Conservation (phyloP, 164 flowering plant species). For the Vitis riparia region DNA sequence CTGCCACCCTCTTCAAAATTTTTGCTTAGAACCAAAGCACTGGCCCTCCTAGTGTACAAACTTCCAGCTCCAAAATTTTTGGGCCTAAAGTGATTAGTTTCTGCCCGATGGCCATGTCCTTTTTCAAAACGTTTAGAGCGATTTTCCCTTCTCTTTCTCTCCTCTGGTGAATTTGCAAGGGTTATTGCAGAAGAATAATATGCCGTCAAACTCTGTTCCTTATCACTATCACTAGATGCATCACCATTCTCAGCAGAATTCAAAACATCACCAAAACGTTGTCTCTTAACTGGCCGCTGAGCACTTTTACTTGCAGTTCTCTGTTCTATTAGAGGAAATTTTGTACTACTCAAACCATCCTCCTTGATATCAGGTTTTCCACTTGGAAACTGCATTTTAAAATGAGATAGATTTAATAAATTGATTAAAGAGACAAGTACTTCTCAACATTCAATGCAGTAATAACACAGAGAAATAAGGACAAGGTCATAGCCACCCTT, state of each 20-base stretch:
- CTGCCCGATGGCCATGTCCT: slow-evolving; percentile 55
- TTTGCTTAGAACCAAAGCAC: slow-evolving; percentile 64
- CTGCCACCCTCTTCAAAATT: slow-evolving; percentile 56
- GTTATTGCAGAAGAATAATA: slow-evolving; percentile 70
- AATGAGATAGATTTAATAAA: neutral
- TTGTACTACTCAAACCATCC: slow-evolving; percentile 25
- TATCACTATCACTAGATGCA: slow-evolving; percentile 92
- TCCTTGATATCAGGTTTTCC: slow-evolving; percentile 53
- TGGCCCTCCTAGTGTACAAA: slow-evolving; percentile 58
- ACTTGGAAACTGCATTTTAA: slow-evolving; percentile 46
- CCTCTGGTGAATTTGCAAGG: slow-evolving; percentile 82
- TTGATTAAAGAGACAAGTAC: slow-evolving; percentile 1
- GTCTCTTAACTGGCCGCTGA: slow-evolving; percentile 69
- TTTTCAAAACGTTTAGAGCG: slow-evolving; percentile 90
- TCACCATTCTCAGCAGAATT: slow-evolving; percentile 55
- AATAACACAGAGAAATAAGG: neutral
- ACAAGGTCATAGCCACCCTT: neutral
- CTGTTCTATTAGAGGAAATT: slow-evolving; percentile 37
- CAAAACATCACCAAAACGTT: slow-evolving; percentile 50
- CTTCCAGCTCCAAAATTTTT: slow-evolving; percentile 57
- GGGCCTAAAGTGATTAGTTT: slow-evolving; percentile 38
- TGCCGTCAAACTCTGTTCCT: slow-evolving; percentile 71
- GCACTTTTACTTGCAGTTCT: slow-evolving; percentile 40
- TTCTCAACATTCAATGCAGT: neutral
- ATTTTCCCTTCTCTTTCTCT: slow-evolving; percentile 80